Percentiles rank a stretch among this genome's conserved stretches.
These are phyloP conservation scores for Leptographium radiaticola DNA, from an alignment of 2,329 filamentous ascomycete genomes.

Conservation along the genomic window DNA sequence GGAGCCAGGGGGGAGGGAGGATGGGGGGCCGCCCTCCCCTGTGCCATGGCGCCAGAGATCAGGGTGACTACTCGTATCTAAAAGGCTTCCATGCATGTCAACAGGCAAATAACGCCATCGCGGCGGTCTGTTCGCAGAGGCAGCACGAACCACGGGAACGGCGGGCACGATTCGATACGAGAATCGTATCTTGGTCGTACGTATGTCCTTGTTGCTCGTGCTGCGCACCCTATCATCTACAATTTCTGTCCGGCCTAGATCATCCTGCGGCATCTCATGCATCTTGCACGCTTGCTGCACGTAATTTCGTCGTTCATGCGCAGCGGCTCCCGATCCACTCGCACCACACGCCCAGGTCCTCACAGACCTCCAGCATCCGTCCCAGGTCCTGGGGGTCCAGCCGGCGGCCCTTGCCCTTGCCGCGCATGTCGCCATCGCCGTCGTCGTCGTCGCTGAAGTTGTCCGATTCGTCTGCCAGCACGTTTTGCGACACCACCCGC, in stretches of 20 bases:
- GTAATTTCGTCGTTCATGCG: neutral
- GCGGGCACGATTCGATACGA: too few relatives aligned
- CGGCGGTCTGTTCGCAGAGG: too few relatives aligned
- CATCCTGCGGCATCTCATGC: too few relatives aligned
- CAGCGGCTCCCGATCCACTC: constrained; percentile 34
- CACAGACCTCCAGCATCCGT: constrained; percentile 32
- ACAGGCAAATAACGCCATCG: neutral
- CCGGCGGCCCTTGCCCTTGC: constrained; percentile 20
- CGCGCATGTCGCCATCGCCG: neutral
- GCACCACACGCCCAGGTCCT: constrained; percentile 39
- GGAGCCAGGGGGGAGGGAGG: too few relatives aligned
- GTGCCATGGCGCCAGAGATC: neutral
- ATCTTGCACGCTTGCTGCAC: too few relatives aligned
- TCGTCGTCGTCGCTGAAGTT: constrained; percentile 6
- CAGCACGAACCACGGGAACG: too few relatives aligned
- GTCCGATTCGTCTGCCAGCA: constrained; percentile 20
- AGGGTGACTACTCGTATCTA: neutral
- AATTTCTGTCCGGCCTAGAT: too few relatives aligned
- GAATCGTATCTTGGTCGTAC: too few relatives aligned
- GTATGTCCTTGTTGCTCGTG: too few relatives aligned
- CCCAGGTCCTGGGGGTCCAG: constrained; percentile 30
- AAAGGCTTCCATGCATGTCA: neutral
- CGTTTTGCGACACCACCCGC: constrained; percentile 44
- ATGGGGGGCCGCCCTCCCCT: too few relatives aligned
- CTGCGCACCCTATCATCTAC: too few relatives aligned